These are phyloP conservation scores for Lactifluus hygrophoroides DNA, from an alignment of 768 basidiomycete genomes.

Conservation along the genomic window DNA sequence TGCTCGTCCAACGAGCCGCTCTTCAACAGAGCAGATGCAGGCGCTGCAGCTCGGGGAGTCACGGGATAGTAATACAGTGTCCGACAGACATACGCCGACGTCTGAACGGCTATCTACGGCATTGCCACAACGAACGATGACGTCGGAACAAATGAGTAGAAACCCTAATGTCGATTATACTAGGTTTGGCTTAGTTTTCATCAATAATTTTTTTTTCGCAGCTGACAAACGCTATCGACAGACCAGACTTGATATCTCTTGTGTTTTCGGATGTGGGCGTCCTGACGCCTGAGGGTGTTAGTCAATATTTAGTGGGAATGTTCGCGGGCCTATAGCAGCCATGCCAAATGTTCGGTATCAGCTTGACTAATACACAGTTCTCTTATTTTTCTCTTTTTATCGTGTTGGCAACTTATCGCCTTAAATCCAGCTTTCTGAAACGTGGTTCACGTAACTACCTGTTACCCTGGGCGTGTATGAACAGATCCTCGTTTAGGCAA, in stretches of 20 bases:
- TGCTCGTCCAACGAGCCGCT: constrained; percentile 30
- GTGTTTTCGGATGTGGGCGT: constrained; percentile 94
- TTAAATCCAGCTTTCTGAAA: background rate
- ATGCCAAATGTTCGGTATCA: background rate
- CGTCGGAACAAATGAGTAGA: constrained; percentile 69
- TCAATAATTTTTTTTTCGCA: background rate
- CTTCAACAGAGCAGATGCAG: background rate
- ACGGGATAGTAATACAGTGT: background rate
- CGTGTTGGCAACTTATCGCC: background rate
- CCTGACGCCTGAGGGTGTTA: constrained; percentile 86
- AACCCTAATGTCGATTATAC: constrained; percentile 95
- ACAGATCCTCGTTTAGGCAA: background rate
- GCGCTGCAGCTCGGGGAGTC: constrained; percentile 1
- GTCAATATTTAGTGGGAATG: constrained; percentile 93
- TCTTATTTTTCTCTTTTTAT: background rate
- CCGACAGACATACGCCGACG: constrained; percentile 18
- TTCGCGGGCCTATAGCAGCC: constrained; percentile 54
- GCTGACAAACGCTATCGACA: constrained; percentile 27
- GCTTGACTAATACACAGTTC: background rate
- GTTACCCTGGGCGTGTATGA: background rate
- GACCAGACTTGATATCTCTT: constrained; percentile 87
- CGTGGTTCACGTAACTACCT: background rate
- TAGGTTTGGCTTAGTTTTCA: constrained; percentile 39
- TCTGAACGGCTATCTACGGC: constrained; percentile 21
- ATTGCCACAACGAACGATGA: constrained; percentile 44